Evolutionary conservation across 805 yeast species (phyloP), one percentile per base, ranked within the genome.

Genomic region (Barnettozyma botsteinii): DNA sequence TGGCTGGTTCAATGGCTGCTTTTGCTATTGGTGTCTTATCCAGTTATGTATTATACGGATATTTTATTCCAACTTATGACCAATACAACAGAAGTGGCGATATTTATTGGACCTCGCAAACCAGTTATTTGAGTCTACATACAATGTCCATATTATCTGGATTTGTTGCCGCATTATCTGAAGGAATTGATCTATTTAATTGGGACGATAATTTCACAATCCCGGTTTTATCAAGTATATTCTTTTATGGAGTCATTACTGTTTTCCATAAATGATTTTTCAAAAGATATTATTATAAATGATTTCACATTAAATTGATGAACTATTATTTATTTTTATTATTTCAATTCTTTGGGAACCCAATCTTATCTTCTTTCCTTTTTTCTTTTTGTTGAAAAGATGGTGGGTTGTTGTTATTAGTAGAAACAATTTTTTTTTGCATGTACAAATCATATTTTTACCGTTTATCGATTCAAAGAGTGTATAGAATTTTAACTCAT

Each of bases 121-220:
- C 80, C 4, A 82, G 88, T 55, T 55, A 52, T 22, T 58, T 93
- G 48, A 67, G 67, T 37, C 57, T 87, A 33, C 67, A 65, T 31
- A 55, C 63, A 2, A 67, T 80, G 43, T 75, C 89, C 3, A 39
- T 81, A 18, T 54, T 80, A 22, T 73, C 81, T 50, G 98, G 98
- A 0, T 53, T 87, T 15, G 76, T 87, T 31, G 96, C 96, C 9
- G 80, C 97, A 7, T 63, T 84, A 13, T 79, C 95, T 33, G 98
- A 93, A 67, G 86, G 88, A 23, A 74, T 89, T 35, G 87, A 84
- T 50, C 42, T 89, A 13, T 78, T 72, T 42, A 78, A 76, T 31
- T 65, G 89, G 62, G 98, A 93, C 61, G 98, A 93, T 59, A 93
- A 93, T 61, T 76, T 93, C 53, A 89, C 98, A 34, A 91, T 93